Percentiles rank a stretch among this genome's conserved stretches.
phyloP scores from a whole-genome alignment of 352 stramenopile genomes.

The Thalassiosira delicatula region DNA sequence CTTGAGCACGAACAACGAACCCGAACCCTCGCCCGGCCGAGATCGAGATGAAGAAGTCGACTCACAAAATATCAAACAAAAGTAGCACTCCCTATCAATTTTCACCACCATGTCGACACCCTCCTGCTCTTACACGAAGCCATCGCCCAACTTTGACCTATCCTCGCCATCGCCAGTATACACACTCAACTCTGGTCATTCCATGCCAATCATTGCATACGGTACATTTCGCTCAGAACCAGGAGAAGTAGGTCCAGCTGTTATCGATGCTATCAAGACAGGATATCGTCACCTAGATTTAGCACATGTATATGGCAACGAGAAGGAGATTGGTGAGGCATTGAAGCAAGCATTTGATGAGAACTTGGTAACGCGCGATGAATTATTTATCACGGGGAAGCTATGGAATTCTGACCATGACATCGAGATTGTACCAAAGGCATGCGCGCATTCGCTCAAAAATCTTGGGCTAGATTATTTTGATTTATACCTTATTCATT shows the following conservation, averaged over 20 bases:
- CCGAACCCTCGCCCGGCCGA: too few species aligned
- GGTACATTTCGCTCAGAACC: slow-evolving; percentile 52
- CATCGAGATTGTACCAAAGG: slow-evolving; percentile 77
- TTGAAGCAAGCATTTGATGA: slow-evolving; percentile 68
- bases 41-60: too few species aligned
- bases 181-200: slow-evolving; percentile 37
- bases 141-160: slow-evolving; percentile 34
- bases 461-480: slow-evolving; percentile 78
- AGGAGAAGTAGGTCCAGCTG: slow-evolving; percentile 38
- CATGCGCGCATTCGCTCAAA: slow-evolving; percentile 72
- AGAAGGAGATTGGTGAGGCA: slow-evolving; percentile 77
- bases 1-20: too few species aligned
- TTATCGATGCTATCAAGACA: slow-evolving; percentile 38
- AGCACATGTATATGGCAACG: slow-evolving; percentile 85
- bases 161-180: slow-evolving; percentile 22
- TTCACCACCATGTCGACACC: too few species aligned
- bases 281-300: slow-evolving; percentile 84
- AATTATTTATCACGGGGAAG: slow-evolving; percentile 87
- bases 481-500: too few species aligned
- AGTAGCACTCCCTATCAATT: too few species aligned
- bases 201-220: slow-evolving; percentile 60
- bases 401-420: slow-evolving; percentile 83
- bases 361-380: slow-evolving; percentile 74
- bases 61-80: too few species aligned
- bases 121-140: slow-evolving; percentile 18